These are phyloP conservation scores for Mycena vulgaris DNA, from an alignment of 768 basidiomycete genomes.

Conservation along the genomic window DNA sequence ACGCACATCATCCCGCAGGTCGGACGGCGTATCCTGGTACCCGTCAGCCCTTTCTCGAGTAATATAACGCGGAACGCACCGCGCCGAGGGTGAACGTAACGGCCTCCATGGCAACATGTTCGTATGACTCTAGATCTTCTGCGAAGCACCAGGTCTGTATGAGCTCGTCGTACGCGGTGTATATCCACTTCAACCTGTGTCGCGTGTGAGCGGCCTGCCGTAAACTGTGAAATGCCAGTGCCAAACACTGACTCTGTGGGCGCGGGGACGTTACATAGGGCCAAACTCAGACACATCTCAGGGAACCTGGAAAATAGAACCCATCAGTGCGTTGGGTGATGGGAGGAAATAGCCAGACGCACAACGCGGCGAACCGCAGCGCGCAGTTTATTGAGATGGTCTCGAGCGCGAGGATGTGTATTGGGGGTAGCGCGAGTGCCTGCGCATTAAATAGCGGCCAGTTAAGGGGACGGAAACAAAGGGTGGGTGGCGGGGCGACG, in stretches of 20 bases:
- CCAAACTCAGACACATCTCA: constrained; percentile 77
- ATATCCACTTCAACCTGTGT: constrained; percentile 70
- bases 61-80: constrained; percentile 56
- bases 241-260: constrained; percentile 75
- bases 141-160: constrained; percentile 75
- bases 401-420: constrained; percentile 83
- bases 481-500: constrained; percentile 36
- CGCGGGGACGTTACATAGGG: constrained; percentile 77
- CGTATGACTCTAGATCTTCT: constrained; percentile 75
- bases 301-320: constrained; percentile 68
- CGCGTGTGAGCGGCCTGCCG: neutral
- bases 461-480: neutral
- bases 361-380: constrained; percentile 78
- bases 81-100: constrained; percentile 69
- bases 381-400: constrained; percentile 69
- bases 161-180: constrained; percentile 75
- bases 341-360: constrained; percentile 45
- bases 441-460: constrained; percentile 46
- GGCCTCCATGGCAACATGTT: constrained; percentile 75
- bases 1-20: constrained; percentile 75
- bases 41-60: constrained; percentile 18
- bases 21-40: constrained; percentile 64
- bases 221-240: constrained; percentile 14
- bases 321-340: neutral
- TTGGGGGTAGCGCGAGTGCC: constrained; percentile 75